phyloP scores from a whole-genome alignment of 2,329 filamentous ascomycete species.

The Cladophialophora carrionii region DNA sequence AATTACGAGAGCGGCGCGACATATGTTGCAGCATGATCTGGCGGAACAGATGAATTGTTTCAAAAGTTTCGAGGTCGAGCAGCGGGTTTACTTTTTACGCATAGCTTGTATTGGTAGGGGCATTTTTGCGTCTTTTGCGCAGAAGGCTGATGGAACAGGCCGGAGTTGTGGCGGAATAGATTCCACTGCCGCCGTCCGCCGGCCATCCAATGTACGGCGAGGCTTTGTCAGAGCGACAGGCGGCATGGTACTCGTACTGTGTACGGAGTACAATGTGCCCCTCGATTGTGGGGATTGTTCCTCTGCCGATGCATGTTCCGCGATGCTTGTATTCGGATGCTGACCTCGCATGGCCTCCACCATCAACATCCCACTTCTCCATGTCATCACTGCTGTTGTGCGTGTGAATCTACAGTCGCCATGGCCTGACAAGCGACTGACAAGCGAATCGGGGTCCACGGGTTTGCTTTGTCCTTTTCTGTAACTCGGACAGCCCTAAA shows the following conservation, averaged over 20 bases:
- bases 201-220: conserved; percentile 4
- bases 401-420: background rate
- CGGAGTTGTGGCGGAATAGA: conserved; percentile 23
- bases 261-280: background rate
- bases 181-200: conserved; percentile 21
- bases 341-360: background rate
- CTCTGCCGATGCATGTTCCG: conserved; percentile 9
- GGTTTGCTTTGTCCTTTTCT: too few relatives aligned
- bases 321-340: conserved; percentile 1
- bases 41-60: background rate
- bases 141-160: background rate
- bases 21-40: background rate
- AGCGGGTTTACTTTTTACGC: background rate
- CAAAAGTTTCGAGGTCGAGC: background rate
- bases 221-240: background rate
- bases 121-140: background rate
- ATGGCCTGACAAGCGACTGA: background rate
- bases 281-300: conserved; percentile 15
- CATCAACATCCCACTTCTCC: conserved; percentile 7
- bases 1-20: background rate
- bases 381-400: background rate
- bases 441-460: background rate
- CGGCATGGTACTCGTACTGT: background rate
- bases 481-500: background rate
- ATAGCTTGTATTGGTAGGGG: background rate